Percentiles rank a stretch among this genome's conserved stretches.
phyloP scores from a whole-genome alignment of 768 basidiomycete species.

The Obba rivulosa region DNA sequence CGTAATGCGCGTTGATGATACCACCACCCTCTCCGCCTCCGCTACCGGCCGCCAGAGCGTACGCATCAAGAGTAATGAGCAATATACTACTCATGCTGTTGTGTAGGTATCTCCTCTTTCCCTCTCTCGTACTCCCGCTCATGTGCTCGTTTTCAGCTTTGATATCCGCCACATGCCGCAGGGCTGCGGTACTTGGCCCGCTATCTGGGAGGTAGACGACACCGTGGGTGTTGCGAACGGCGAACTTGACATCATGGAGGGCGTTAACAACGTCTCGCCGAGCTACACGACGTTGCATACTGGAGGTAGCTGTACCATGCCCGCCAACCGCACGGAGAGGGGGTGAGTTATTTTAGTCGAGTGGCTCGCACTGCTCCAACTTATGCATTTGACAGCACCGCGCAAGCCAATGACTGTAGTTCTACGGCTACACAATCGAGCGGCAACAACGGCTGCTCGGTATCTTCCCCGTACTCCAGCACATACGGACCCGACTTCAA shows the following conservation, averaged over 20 bases:
- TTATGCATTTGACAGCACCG: conserved; percentile 4
- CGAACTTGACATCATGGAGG: conserved; percentile 50
- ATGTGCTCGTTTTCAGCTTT: conserved; percentile 14
- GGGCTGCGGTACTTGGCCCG: conserved; percentile 41
- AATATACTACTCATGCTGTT: conserved; percentile 43
- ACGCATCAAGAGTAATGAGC: conserved; percentile 42
- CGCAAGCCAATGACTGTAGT: conserved; percentile 21
- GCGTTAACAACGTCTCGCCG: conserved; percentile 21
- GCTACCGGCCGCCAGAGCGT: conserved; percentile 46
- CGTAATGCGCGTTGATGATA: conserved; percentile 47
- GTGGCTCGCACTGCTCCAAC: not conserved
- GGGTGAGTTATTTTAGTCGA: conserved; percentile 17
- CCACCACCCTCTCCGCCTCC: conserved; percentile 14
- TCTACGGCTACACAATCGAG: conserved; percentile 7
- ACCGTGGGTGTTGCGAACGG: conserved; percentile 35
- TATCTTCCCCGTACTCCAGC: conserved; percentile 17
- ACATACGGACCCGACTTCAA: conserved; percentile 34
- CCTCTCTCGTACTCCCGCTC: not conserved
- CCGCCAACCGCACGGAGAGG: conserved; percentile 18
- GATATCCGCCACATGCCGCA: conserved; percentile 51
- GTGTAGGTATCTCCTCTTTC: conserved; percentile 31
- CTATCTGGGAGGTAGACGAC: conserved; percentile 40
- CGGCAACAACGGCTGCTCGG: conserved; percentile 29
- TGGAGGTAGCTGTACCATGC: conserved; percentile 18
- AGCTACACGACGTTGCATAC: conserved; percentile 23